Conservation (phyloP, 345 rosid species). For the Euphorbia tirucalli region DNA sequence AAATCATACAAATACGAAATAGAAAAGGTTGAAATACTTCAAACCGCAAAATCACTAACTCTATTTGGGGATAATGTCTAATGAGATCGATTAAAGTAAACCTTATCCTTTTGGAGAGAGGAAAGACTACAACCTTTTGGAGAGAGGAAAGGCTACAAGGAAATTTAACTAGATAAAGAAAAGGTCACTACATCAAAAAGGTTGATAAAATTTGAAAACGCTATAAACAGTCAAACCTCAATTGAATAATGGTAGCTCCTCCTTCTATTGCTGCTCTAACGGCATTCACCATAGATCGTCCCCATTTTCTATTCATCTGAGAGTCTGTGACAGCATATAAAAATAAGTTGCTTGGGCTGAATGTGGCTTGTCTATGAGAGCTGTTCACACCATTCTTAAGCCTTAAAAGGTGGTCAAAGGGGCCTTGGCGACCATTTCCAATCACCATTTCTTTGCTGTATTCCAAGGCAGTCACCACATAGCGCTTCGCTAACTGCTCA, state of each 20-base stretch:
- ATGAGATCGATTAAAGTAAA: not conserved
- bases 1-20: not conserved
- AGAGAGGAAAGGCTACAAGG: not conserved
- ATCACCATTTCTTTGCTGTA: conserved; percentile 79
- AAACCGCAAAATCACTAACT: not conserved
- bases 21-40: not conserved
- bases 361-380: conserved; percentile 29
- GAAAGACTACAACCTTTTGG: not conserved
- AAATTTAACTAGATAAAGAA: not conserved
- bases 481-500: conserved; percentile 74
- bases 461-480: conserved; percentile 51
- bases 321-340: conserved; percentile 90
- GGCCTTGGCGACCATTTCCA: conserved; percentile 90
- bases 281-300: conserved; percentile 54
- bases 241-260: conserved; percentile 86
- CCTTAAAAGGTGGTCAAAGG: conserved; percentile 75
- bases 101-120: not conserved
- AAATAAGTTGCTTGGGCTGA: conserved; percentile 66
- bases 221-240: conserved; percentile 46
- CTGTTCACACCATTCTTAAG: conserved; percentile 45
- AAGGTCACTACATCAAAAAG: not conserved
- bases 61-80: not conserved
- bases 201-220: not conserved
- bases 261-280: conserved; percentile 79
- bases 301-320: conserved; percentile 79